phyloP scores from a whole-genome alignment of 345 rosid genomes.

The Arabidopsis arenosa region DNA sequence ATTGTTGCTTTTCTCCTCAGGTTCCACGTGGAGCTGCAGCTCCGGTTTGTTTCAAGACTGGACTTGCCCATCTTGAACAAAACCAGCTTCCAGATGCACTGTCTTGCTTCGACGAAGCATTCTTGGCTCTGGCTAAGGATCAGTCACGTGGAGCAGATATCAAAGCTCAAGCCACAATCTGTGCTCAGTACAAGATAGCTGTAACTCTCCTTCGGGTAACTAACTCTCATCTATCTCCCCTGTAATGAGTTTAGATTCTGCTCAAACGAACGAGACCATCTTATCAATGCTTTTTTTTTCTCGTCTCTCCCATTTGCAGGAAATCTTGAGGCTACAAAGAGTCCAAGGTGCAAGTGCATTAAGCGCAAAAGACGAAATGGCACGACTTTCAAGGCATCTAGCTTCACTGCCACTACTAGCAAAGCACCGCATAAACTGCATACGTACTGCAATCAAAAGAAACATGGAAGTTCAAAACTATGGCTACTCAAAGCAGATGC shows the following conservation, averaged over 20 bases:
- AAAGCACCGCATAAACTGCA: conserved; percentile 94
- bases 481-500: conserved; percentile 93
- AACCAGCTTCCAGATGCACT: conserved; percentile 97
- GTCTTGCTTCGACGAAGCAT: conserved; percentile 96
- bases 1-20: conserved; percentile 47
- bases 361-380: conserved; percentile 99
- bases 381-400: conserved; percentile 87
- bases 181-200: conserved; percentile 97
- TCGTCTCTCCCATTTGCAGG: conserved; percentile 52
- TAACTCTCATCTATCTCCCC: not conserved
- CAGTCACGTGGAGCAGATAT: conserved; percentile 94
- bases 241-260: not conserved
- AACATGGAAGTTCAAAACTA: conserved; percentile 99
- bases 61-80: conserved; percentile 96
- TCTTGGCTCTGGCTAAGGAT: conserved; percentile 96
- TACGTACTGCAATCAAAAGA: conserved; percentile 89
- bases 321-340: conserved; percentile 82
- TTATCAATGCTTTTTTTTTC: not conserved
- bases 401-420: conserved; percentile 90
- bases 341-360: conserved; percentile 92
- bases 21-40: conserved; percentile 97
- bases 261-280: conserved; percentile 1
- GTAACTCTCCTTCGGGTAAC: conserved; percentile 88
- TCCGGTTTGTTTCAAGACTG: conserved; percentile 87
- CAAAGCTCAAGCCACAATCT: conserved; percentile 96